Conservation (phyloP, 2,329 filamentous ascomycete species). For the Dryadomyces quercus-mongolicae region DNA sequence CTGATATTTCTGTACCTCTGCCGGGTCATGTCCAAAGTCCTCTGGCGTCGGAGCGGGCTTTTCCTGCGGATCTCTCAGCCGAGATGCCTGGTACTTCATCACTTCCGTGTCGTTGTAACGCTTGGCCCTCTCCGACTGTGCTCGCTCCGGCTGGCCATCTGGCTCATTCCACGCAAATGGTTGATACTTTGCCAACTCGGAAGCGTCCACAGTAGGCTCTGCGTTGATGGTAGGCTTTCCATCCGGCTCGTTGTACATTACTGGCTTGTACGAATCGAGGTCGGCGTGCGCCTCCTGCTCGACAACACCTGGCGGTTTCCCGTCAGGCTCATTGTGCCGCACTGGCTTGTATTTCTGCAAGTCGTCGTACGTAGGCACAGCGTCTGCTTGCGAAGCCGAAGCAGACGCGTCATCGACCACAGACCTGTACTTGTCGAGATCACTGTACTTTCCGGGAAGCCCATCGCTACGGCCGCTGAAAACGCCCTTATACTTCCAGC, state of each 20-base stretch:
- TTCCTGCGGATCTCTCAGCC: neutral
- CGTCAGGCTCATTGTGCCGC: conserved; percentile 24
- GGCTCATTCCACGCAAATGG: neutral
- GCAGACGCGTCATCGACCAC: conserved; percentile 12
- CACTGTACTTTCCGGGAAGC: conserved; percentile 3
- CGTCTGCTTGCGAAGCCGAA: neutral
- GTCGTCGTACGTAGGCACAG: neutral
- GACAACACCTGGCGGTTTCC: conserved; percentile 20
- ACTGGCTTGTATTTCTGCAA: conserved; percentile 9
- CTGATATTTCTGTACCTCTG: neutral
- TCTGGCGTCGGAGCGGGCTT: neutral
- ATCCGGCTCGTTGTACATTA: conserved; percentile 21
- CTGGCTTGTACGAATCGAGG: conserved; percentile 23
- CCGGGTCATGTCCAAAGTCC: neutral
- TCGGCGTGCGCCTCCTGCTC: conserved; percentile 27
- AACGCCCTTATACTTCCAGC: conserved; percentile 12
- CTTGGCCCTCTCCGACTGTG: neutral
- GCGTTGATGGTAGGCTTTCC: conserved; percentile 14
- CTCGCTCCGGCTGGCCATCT: neutral
- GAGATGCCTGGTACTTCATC: neutral
- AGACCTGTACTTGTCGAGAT: conserved; percentile 20
- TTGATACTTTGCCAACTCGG: conserved; percentile 8
- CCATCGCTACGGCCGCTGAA: conserved; percentile 12
- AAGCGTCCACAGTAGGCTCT: conserved; percentile 8
- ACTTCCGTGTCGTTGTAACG: neutral